Conservation (phyloP, 192 early-diverging fungal species). For the Coemansia umbellata region DNA sequence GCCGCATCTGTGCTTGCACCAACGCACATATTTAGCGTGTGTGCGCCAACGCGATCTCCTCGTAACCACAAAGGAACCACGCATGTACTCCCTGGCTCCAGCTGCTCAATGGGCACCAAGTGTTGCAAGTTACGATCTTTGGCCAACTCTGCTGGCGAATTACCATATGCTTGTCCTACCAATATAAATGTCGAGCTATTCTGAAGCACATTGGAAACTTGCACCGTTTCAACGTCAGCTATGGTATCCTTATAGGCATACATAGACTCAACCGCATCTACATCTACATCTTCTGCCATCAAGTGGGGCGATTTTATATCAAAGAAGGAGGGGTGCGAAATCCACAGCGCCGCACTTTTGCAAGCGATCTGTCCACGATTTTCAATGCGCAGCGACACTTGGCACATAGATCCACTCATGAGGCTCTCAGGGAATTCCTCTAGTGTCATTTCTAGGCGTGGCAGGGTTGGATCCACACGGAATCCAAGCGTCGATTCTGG, state of each 20-base stretch:
- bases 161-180: conserved; percentile 4
- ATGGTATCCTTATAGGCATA: conserved; percentile 6
- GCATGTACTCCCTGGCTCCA: conserved; percentile 67
- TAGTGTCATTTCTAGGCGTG: conserved; percentile 75
- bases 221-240: conserved; percentile 4
- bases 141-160: background rate
- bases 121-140: background rate
- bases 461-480: conserved; percentile 74
- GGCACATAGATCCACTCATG: conserved; percentile 77
- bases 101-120: conserved; percentile 22
- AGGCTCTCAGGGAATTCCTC: conserved; percentile 73
- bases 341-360: conserved; percentile 65
- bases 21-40: conserved; percentile 46
- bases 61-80: conserved; percentile 85
- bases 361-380: conserved; percentile 80
- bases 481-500: conserved; percentile 69
- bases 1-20: conserved; percentile 21
- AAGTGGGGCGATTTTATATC: conserved; percentile 24
- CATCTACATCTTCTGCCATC: background rate
- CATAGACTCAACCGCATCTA: background rate
- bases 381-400: conserved; percentile 68
- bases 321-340: conserved; percentile 87
- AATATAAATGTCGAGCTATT: conserved; percentile 34
- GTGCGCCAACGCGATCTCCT: conserved; percentile 86
- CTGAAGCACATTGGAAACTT: conserved; percentile 25